Conservation (phyloP, 2,329 filamentous ascomycete species). For the Epichloe scottii region DNA sequence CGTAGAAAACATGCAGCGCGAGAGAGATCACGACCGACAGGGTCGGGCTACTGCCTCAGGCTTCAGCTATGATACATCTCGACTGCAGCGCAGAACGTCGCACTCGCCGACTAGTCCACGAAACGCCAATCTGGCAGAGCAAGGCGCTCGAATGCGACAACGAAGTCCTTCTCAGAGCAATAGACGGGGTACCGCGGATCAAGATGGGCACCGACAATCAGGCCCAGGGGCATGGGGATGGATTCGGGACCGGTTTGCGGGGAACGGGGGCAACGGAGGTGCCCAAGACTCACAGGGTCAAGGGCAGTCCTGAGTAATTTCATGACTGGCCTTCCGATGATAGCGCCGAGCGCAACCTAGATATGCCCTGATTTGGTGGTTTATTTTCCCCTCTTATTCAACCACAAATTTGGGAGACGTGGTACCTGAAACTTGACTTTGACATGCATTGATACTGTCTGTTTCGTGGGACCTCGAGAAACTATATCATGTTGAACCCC, state of each 20-base stretch:
- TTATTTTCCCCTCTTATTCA: background rate
- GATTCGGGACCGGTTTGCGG: slow-evolving; percentile 29
- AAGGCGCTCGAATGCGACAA: slow-evolving; percentile 22
- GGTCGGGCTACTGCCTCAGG: slow-evolving; percentile 15
- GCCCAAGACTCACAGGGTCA: slow-evolving; percentile 17
- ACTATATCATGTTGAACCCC: background rate
- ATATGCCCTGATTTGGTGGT: background rate
- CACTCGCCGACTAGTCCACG: slow-evolving; percentile 25
- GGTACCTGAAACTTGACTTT: background rate
- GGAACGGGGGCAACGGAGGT: slow-evolving; percentile 16
- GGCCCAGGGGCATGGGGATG: slow-evolving; percentile 28
- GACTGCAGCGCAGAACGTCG: slow-evolving; percentile 25
- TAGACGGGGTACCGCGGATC: slow-evolving; percentile 16
- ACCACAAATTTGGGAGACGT: background rate
- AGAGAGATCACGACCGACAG: slow-evolving; percentile 13
- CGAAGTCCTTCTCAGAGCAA: slow-evolving; percentile 26
- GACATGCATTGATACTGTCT: background rate
- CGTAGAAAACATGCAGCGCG: slow-evolving; percentile 16
- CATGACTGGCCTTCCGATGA: background rate
- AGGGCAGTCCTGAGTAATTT: slow-evolving; percentile 14
- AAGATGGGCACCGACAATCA: slow-evolving; percentile 20
- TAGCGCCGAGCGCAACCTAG: background rate
- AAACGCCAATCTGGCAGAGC: slow-evolving; percentile 15
- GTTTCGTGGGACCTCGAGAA: background rate
- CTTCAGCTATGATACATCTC: slow-evolving; percentile 21